Percentiles rank a stretch among this genome's conserved stretches.
phyloP scores from a whole-genome alignment of 176 grass and related monocot species.

The Oryza brachyantha region DNA sequence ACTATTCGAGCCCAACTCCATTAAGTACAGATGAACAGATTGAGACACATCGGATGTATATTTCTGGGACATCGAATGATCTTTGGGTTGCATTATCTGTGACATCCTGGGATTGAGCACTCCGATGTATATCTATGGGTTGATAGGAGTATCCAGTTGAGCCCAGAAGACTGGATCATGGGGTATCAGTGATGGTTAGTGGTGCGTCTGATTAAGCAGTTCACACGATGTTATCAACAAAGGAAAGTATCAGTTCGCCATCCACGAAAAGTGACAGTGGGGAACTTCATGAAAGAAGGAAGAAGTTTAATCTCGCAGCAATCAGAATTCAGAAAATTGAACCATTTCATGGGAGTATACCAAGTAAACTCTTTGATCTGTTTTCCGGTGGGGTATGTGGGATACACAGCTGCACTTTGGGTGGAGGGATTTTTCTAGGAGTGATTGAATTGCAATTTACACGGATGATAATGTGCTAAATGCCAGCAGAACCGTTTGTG shows the following conservation, averaged over 20 bases:
- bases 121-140: neutral
- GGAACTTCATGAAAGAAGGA: neutral
- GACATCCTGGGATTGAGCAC: slow-evolving; percentile 80
- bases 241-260: neutral
- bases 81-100: slow-evolving; percentile 84
- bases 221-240: neutral
- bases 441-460: neutral
- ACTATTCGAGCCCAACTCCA: slow-evolving; percentile 64
- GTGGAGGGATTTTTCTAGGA: neutral
- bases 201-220: neutral
- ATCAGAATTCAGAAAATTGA: neutral
- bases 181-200: neutral
- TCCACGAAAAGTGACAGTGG: neutral
- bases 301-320: neutral
- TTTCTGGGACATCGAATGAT: slow-evolving; percentile 89
- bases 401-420: slow-evolving; percentile 11
- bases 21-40: slow-evolving; percentile 56
- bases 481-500: neutral
- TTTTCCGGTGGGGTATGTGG: neutral
- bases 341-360: neutral
- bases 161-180: neutral
- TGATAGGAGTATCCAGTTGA: neutral
- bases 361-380: neutral
- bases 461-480: neutral
- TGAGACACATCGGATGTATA: slow-evolving; percentile 91